Base-by-base conservation (phyloP, 2,329 filamentous ascomycete species). In the Delphinella strobiligena region DNA sequence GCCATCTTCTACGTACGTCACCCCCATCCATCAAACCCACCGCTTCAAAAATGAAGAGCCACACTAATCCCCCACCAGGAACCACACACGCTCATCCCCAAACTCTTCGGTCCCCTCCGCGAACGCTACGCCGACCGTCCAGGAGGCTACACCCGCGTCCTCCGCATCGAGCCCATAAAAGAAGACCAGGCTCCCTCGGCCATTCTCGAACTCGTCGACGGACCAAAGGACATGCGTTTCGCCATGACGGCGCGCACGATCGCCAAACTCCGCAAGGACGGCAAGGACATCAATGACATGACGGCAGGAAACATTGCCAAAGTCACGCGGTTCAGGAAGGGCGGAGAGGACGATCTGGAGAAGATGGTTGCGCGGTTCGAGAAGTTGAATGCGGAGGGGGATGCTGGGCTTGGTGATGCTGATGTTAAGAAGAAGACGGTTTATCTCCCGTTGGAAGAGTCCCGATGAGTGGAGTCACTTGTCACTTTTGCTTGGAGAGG, bases 171-270 rank as follows among this genome's bases (percentile, higher is more conserved):
- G 63, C 83, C 91, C 42, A 75, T 82, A 53, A 86, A 89, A 61
- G 73, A 75, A 54, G 89, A 96, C 61, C 86, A 95, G 65, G 89
- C 84, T 7, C 75, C 80, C 47, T 88, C 82, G 24, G 89, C 91
- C 16, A 88, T 98, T 47, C 78, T 98, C 35, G 87, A 96, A 64
- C 75, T 98, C 22, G 88, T 98, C 45, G 91, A 98, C 62, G 88
- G 89, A 27, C 86, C 87, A 24, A 82, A 80, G 59, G 91, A 98
- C 62, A 84, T 94, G 68, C 82, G 88, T 24, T 95, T 95, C 64
- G 85, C 86, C 53, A 79, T 96, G 74, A 94, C 88, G 2, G 91
- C 91, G 18, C 82, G 82, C 51, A 80, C 85, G 0, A 71, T 96
- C 5, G 85, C 84, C 32, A 71, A 78, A 19, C 56, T 69, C 43